Evolutionary conservation across 208 protist genomes (phyloP).

Genomic region (Wallacemonas sp.): DNA sequence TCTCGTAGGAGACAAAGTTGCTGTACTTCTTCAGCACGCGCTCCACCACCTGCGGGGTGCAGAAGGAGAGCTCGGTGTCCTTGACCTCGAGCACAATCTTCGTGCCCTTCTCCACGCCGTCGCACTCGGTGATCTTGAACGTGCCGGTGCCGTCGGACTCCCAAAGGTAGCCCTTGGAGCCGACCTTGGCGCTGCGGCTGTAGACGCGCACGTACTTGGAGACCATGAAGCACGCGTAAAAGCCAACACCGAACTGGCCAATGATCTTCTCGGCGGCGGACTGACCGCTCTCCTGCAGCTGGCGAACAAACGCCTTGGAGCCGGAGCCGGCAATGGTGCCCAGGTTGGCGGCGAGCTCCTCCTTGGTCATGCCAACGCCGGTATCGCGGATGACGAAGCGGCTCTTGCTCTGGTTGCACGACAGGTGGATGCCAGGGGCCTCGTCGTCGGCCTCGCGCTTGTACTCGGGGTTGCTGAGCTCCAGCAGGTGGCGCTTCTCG

Average conservation of each 20-base stretch:
- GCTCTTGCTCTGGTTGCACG: constrained; percentile 92
- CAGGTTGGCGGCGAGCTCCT: constrained; percentile 96
- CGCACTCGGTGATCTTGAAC: constrained; percentile 94
- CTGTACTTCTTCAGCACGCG: constrained; percentile 97
- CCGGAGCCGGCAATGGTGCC: constrained; percentile 94
- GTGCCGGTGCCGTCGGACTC: constrained; percentile 93
- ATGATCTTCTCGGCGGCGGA: constrained; percentile 91
- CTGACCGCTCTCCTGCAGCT: constrained; percentile 76
- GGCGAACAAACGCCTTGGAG: constrained; percentile 89
- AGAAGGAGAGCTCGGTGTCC: constrained; percentile 94
- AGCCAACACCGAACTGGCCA: constrained; percentile 98
- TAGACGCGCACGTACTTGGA: constrained; percentile 95
- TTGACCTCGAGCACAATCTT: constrained; percentile 97
- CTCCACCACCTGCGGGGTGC: constrained; percentile 92
- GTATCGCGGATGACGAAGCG: constrained; percentile 94
- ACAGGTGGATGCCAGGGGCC: constrained; percentile 74
- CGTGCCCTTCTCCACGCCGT: constrained; percentile 95
- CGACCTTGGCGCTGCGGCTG: constrained; percentile 86
- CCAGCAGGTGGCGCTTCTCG: constrained; percentile 94
- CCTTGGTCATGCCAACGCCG: constrained; percentile 97
- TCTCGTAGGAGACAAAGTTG: constrained; percentile 97
- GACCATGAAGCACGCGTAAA: constrained; percentile 98
- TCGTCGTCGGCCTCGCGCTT: constrained; percentile 78
- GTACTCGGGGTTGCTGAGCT: constrained; percentile 88
- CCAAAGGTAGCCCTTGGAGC: constrained; percentile 94